These are phyloP conservation scores for Mortierella hygrophila DNA, from an alignment of 192 early-diverging fungal species.

Conservation along the genomic window DNA sequence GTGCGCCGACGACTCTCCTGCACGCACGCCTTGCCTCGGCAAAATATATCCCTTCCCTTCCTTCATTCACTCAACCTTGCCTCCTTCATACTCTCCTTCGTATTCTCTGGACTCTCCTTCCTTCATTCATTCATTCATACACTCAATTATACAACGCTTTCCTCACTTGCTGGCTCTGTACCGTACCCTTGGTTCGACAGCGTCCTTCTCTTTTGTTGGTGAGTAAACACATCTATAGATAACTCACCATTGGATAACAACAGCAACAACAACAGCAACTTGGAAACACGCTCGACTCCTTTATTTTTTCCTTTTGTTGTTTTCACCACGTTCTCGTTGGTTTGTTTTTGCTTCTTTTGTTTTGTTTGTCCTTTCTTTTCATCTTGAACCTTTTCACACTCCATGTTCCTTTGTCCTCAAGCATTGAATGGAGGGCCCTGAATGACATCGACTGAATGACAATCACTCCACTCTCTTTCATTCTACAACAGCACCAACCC, in stretches of 20 bases:
- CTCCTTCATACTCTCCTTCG: background rate
- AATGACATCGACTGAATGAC: background rate
- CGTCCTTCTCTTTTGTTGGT: conserved; percentile 1
- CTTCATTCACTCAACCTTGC: background rate
- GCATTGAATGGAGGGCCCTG: conserved; percentile 4
- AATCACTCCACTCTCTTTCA: background rate
- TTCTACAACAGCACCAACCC: background rate
- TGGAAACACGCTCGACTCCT: background rate
- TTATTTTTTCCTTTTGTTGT: background rate
- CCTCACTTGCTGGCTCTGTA: background rate
- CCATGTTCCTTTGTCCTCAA: background rate
- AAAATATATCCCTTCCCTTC: background rate
- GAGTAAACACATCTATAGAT: background rate
- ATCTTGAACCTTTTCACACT: background rate
- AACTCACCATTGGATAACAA: background rate
- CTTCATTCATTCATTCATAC: background rate
- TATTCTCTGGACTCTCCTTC: background rate
- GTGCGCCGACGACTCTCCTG: background rate
- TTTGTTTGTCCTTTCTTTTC: background rate
- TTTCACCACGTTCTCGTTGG: background rate
- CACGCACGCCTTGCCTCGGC: conserved; percentile 9
- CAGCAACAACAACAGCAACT: background rate
- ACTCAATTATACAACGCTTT: background rate
- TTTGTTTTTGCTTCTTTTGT: background rate
- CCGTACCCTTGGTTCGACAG: conserved; percentile 1